Conservation (phyloP, 2,329 filamentous ascomycete genomes). For the Cyanodermella asteris region DNA sequence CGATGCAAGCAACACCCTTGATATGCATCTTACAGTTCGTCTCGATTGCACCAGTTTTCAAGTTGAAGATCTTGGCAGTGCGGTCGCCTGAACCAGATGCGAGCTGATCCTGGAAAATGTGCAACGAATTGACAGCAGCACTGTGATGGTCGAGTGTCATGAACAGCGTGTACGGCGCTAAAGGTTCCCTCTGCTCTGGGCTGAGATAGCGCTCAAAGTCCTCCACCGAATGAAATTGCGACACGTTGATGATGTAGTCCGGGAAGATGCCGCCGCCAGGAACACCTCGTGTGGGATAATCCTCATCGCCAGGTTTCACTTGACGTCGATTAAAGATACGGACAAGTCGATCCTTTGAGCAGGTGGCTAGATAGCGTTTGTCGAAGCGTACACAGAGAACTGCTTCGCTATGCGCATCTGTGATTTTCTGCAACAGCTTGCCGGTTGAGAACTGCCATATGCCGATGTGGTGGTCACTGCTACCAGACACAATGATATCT, state of each 20-base stretch:
- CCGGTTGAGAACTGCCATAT: slow-evolving; percentile 89
- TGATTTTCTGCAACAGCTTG: slow-evolving; percentile 53
- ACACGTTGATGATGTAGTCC: slow-evolving; percentile 31
- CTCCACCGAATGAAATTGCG: slow-evolving; percentile 12
- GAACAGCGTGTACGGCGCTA: slow-evolving; percentile 53
- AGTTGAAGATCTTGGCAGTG: slow-evolving; percentile 85
- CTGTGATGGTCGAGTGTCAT: slow-evolving; percentile 63
- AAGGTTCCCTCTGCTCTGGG: slow-evolving; percentile 20
- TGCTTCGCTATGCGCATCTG: slow-evolving; percentile 63
- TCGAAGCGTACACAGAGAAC: slow-evolving; percentile 89
- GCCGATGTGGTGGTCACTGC: slow-evolving; percentile 77
- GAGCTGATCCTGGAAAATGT: slow-evolving; percentile 65
- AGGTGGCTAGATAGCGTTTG: slow-evolving; percentile 76
- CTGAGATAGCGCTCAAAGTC: slow-evolving; percentile 16
- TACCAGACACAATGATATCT: slow-evolving; percentile 85
- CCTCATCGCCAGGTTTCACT: slow-evolving; percentile 27
- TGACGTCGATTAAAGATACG: slow-evolving; percentile 77
- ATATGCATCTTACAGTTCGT: slow-evolving; percentile 68
- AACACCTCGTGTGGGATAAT: slow-evolving; percentile 22
- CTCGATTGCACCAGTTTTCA: slow-evolving; percentile 52
- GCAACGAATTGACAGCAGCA: slow-evolving; percentile 89
- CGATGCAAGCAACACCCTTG: slow-evolving; percentile 93
- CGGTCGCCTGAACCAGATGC: slow-evolving; percentile 91
- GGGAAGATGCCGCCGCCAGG: slow-evolving; percentile 25
- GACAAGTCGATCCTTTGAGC: slow-evolving; percentile 91